Base-by-base conservation (phyloP, 139 green algal species). In the Closterium sp. region DNA sequence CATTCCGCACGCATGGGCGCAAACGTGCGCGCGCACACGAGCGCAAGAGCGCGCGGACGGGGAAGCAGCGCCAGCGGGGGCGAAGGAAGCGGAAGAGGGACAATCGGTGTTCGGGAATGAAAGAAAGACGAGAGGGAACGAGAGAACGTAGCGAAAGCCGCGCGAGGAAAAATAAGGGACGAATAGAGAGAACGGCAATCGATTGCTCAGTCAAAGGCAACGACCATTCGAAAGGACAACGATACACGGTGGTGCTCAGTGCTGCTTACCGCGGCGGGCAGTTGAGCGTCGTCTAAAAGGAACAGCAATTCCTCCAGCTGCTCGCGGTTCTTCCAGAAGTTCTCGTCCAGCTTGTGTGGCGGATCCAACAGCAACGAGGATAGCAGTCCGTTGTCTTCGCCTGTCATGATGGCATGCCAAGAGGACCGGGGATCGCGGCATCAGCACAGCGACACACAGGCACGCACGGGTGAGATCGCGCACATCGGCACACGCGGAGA, bases 341-440 rank as follows among this genome's bases (percentile, higher is more conserved):
- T 93, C 89, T 93, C 90, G 87, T 93, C 90, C 5, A 93, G 93
- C 87, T 93, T 93, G 83, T 91, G 90, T 25, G 90, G 90, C 33
- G 87, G 8, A 9, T 84, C 33, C 3, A 92, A 21, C 28, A 86
- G 21, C 88, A 92, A 92, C 30, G 30, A 76, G 55, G 55, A 10
- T 76, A 35, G 16, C 28, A 35, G 30, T n/a, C 33, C 34, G 16
- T 86, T 87, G 12, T 91, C 34, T 87, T n/a, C 64, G 33, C 30
- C 33, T 38, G 7, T 28, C 6, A 8, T 87, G 28, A 19, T 7
- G 3, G 12, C 23, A 36, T 34, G 88, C 88, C 32, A 86, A 64
- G 69, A 30, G n/a, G 34, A 86, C 9, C 35, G 16, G 34, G 28
- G 64, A 33, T 21, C 83, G 31, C 1, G 31, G n/a, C 83, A 86